phyloP scores from a whole-genome alignment of 192 early-diverging fungal genomes.

The Linnemannia exigua region DNA sequence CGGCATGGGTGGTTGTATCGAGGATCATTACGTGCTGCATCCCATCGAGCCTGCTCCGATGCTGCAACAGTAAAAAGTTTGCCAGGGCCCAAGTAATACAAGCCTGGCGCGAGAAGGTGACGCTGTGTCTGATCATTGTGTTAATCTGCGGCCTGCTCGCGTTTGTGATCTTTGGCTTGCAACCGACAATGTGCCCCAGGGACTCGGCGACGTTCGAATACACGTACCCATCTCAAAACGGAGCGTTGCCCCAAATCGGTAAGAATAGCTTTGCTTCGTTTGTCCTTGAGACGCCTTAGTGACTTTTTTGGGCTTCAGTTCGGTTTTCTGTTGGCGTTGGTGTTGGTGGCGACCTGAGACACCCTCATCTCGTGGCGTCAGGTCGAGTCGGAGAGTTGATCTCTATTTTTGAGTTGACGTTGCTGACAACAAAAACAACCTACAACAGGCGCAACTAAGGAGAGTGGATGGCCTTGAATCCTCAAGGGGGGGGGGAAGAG shows the following conservation, averaged over 20 bases:
- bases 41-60: slow-evolving; percentile 58
- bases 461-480: not conserved
- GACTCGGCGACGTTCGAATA: not conserved
- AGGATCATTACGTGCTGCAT: slow-evolving; percentile 64
- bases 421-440: not conserved
- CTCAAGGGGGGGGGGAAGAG: not conserved
- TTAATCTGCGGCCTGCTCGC: slow-evolving; percentile 55
- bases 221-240: not conserved
- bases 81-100: slow-evolving; percentile 58
- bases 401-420: not conserved
- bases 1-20: slow-evolving; percentile 60
- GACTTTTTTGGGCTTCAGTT: not conserved
- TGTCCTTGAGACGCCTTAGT: not conserved
- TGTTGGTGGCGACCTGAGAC: slow-evolving; percentile 5
- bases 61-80: slow-evolving; percentile 57
- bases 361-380: slow-evolving; percentile 3
- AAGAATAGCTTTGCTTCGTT: not conserved
- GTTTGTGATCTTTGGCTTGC: slow-evolving; percentile 66
- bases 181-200: slow-evolving; percentile 48
- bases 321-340: not conserved
- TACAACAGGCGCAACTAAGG: too few relatives aligned
- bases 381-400: not conserved
- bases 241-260: not conserved
- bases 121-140: slow-evolving; percentile 60
- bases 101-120: slow-evolving; percentile 73